A percentile compares a stretch with the other conserved stretches of the same genome.
Conservation (phyloP, 441 rosid genomes). For the Dalechampia spathulata region DNA sequence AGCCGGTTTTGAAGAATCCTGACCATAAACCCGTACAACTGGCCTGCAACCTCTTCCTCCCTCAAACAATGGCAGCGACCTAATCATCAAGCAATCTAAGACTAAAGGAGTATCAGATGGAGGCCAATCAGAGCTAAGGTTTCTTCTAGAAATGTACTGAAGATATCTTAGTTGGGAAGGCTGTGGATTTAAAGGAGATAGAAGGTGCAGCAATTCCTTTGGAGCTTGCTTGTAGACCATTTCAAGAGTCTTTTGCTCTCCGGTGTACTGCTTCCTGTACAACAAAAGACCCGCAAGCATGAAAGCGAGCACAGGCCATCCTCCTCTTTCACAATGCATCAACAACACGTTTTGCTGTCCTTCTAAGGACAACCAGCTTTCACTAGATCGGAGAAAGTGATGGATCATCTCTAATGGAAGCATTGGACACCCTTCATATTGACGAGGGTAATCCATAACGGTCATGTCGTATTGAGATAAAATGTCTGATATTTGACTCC, state of each 20-base stretch:
- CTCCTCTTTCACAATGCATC: constrained; percentile 93
- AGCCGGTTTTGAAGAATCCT: constrained; percentile 61
- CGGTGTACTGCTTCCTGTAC: constrained; percentile 73
- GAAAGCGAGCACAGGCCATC: constrained; percentile 95
- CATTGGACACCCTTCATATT: constrained; percentile 74
- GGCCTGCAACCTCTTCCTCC: constrained; percentile 84
- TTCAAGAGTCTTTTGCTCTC: constrained; percentile 94
- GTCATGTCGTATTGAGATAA: constrained; percentile 88
- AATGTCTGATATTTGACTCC: constrained; percentile 76
- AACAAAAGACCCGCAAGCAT: constrained; percentile 88
- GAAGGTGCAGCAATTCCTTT: constrained; percentile 65
- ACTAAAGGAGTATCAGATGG: constrained; percentile 79
- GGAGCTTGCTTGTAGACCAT: constrained; percentile 98
- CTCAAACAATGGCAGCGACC: constrained; percentile 62
- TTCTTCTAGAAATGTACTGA: constrained; percentile 89
- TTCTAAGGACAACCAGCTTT: constrained; percentile 86
- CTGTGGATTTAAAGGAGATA: constrained; percentile 74
- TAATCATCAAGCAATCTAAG: constrained; percentile 74
- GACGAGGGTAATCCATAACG: constrained; percentile 95
- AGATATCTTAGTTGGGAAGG: constrained; percentile 96
- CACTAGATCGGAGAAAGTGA: constrained; percentile 80
- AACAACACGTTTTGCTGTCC: constrained; percentile 88
- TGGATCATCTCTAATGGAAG: constrained; percentile 91
- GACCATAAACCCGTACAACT: constrained; percentile 70
- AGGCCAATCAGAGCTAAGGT: constrained; percentile 86